Conservation (phyloP, 768 basidiomycete species). For the Tulasnella sp. region DNA sequence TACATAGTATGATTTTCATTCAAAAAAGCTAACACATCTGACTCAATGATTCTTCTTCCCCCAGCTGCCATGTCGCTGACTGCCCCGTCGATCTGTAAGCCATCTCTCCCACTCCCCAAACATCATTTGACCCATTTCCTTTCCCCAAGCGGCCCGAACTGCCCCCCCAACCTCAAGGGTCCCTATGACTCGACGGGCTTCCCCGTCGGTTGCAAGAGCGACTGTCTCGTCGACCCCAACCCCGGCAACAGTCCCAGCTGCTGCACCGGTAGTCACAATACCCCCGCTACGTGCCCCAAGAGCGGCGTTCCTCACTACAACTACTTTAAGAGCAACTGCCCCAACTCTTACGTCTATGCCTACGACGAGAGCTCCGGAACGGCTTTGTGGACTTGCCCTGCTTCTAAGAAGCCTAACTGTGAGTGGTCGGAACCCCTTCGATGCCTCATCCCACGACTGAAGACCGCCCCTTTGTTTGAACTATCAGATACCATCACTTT, state of each 20-base stretch:
- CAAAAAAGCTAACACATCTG: too few relatives aligned
- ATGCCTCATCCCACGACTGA: too few relatives aligned
- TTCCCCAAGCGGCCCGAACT: neutral
- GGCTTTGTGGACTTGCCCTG: slow-evolving; percentile 42
- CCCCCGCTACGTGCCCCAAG: slow-evolving; percentile 16
- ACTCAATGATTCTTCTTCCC: too few relatives aligned
- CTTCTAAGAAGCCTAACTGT: slow-evolving; percentile 28
- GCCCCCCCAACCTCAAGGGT: slow-evolving; percentile 3
- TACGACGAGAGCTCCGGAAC: slow-evolving; percentile 41
- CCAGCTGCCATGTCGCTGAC: slow-evolving; percentile 3
- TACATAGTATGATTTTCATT: too few relatives aligned
- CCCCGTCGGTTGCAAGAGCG: slow-evolving; percentile 14
- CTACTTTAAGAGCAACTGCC: slow-evolving; percentile 29
- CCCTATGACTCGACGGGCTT: slow-evolving; percentile 13
- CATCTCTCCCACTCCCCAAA: too few relatives aligned
- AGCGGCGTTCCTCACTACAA: slow-evolving; percentile 17
- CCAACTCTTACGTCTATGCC: slow-evolving; percentile 40
- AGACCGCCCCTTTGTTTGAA: neutral
- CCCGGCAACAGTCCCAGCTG: slow-evolving; percentile 9
- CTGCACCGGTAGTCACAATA: slow-evolving; percentile 12
- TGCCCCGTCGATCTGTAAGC: slow-evolving; percentile 13
- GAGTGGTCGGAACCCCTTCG: neutral
- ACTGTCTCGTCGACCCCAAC: slow-evolving; percentile 14
- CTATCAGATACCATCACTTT: slow-evolving; percentile 12
- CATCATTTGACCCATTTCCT: neutral